A percentile compares a stretch with the other conserved stretches of the same genome.
phyloP scores from a whole-genome alignment of 2,329 filamentous ascomycete genomes.

The Aspergillus neoniger region DNA sequence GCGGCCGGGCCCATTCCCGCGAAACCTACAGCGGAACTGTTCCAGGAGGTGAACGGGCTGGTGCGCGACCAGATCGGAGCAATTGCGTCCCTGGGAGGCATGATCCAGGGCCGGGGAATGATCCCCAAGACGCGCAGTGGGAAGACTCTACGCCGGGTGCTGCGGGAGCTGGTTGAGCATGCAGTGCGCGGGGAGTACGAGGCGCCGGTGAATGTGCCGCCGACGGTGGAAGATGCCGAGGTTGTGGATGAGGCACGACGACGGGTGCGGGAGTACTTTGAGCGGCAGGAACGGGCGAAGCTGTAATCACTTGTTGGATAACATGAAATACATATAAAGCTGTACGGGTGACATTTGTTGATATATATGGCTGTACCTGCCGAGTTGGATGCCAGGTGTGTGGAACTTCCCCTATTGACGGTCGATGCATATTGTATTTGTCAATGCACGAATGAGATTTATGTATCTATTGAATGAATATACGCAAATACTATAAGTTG shows the following conservation, averaged over 20 bases:
- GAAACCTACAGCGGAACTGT: conserved; percentile 45
- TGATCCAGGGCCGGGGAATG: conserved; percentile 81
- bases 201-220: conserved; percentile 71
- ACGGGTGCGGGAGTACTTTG: conserved; percentile 76
- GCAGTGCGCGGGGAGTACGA: conserved; percentile 72
- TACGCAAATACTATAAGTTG: too few relatives aligned
- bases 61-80: conserved; percentile 82
- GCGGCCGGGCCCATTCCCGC: conserved; percentile 50
- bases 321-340: too few relatives aligned
- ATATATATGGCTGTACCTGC: neutral
- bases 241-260: conserved; percentile 73
- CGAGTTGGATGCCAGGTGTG: neutral
- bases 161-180: conserved; percentile 83
- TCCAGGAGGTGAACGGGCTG: conserved; percentile 49
- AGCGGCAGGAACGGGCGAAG: conserved; percentile 42
- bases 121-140: conserved; percentile 92
- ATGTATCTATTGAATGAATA: too few relatives aligned
- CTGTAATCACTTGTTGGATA: conserved; percentile 34
- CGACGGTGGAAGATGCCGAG: conserved; percentile 78
- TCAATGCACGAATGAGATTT: too few relatives aligned
- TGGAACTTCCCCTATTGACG: too few relatives aligned
- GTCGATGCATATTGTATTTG: too few relatives aligned
- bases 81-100: conserved; percentile 81
- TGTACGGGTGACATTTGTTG: too few relatives aligned
- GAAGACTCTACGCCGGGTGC: conserved; percentile 80